Evolutionary conservation across 83 land plant species (phyloP).

Genomic region (Larix sibirica): DNA sequence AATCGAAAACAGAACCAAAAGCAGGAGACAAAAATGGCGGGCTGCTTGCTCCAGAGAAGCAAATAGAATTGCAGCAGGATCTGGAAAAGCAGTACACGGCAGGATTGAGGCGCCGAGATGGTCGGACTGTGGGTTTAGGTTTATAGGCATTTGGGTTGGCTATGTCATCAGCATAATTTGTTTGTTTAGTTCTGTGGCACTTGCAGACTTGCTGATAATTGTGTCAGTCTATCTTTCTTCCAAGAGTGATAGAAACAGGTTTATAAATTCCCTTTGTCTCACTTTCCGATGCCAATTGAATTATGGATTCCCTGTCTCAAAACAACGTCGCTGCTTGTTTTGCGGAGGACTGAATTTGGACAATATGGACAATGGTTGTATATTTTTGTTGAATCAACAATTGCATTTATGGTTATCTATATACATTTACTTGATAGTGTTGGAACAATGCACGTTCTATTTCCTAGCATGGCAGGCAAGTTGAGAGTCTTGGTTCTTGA

Average conservation of each 20-base stretch:
- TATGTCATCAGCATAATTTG: neutral
- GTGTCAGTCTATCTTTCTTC: neutral
- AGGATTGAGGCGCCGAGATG: slow-evolving; percentile 93
- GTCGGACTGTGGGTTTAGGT: slow-evolving; percentile 97
- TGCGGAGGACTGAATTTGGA: neutral
- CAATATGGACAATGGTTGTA: neutral
- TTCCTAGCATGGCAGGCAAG: no score
- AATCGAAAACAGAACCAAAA: slow-evolving; percentile 37
- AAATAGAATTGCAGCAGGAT: slow-evolving; percentile 80
- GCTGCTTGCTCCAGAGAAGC: slow-evolving; percentile 56
- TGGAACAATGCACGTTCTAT: neutral
- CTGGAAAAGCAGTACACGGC: slow-evolving; percentile 98
- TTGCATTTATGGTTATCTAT: neutral
- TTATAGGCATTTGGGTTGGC: slow-evolving; percentile 37
- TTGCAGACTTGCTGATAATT: neutral
- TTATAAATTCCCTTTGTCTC: neutral
- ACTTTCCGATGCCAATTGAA: neutral
- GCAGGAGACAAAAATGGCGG: slow-evolving; percentile 35
- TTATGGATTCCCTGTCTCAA: neutral
- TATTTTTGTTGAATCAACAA: slow-evolving; percentile 1
- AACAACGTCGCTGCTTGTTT: neutral
- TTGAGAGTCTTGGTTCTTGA: no score
- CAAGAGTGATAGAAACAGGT: neutral
- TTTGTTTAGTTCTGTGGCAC: neutral
- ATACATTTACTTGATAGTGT: neutral